Evolutionary conservation across 371 early-diverging fungal genomes (phyloP).

Genomic region (Syncephalastrum racemosum): DNA sequence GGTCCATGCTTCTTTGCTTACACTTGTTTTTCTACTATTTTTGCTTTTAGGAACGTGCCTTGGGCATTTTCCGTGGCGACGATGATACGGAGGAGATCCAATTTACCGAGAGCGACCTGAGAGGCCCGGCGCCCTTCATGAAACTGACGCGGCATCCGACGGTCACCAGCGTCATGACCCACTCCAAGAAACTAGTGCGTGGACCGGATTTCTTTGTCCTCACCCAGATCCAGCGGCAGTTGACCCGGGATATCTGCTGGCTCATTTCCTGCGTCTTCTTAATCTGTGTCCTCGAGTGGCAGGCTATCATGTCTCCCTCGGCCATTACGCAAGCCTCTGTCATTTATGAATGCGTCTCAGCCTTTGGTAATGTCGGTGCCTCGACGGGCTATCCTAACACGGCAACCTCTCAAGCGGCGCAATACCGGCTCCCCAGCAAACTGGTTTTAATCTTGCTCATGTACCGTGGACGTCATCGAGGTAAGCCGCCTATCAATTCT

Average conservation of each 20-base stretch:
- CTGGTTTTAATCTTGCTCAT: constrained; percentile 40
- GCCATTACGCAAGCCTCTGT: constrained; percentile 40
- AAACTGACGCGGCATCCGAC: constrained; percentile 34
- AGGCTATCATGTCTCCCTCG: constrained; percentile 30
- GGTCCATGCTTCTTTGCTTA: no score
- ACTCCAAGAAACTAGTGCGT: constrained; percentile 28
- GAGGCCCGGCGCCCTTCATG: constrained; percentile 25
- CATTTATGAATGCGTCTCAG: constrained; percentile 53
- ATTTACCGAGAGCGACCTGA: constrained; percentile 18
- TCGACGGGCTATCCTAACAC: constrained; percentile 41
- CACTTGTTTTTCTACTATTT: not conserved
- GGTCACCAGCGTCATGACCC: constrained; percentile 37
- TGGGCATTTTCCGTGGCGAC: constrained; percentile 42
- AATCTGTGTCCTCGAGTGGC: constrained; percentile 33
- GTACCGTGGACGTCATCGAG: constrained; percentile 52
- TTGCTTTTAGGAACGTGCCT: constrained; percentile 38
- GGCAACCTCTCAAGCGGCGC: constrained; percentile 32
- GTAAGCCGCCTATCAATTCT: constrained; percentile 14
- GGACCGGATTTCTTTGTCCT: constrained; percentile 51
- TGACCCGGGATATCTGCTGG: constrained; percentile 51
- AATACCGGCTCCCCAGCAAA: constrained; percentile 43
- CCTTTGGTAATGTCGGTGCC: constrained; percentile 48
- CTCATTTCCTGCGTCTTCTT: constrained; percentile 40
- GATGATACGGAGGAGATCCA: constrained; percentile 24
- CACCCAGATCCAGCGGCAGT: constrained; percentile 45